phyloP scores from a whole-genome alignment of 192 early-diverging fungal species.

The Coemansia sp. region DNA sequence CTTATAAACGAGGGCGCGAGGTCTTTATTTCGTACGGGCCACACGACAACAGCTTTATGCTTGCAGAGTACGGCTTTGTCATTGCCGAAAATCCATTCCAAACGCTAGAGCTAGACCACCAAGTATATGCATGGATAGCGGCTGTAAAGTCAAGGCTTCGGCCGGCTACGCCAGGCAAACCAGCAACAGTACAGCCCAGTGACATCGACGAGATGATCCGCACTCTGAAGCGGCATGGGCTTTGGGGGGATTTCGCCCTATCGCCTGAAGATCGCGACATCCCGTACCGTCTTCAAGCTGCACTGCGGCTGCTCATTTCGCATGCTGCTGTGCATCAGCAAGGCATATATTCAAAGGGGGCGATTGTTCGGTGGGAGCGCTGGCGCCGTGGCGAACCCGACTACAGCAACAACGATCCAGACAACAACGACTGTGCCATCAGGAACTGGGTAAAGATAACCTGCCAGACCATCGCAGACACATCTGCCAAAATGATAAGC shows the following conservation, averaged over 20 bases:
- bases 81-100: slow-evolving; percentile 32
- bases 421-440: slow-evolving; percentile 1
- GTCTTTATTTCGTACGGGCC: slow-evolving; percentile 52
- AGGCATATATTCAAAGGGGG: slow-evolving; percentile 14
- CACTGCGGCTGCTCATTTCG: slow-evolving; percentile 33
- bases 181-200: slow-evolving; percentile 4
- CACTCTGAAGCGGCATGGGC: slow-evolving; percentile 25
- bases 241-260: slow-evolving; percentile 46
- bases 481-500: slow-evolving; percentile 3
- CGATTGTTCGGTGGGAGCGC: slow-evolving; percentile 27
- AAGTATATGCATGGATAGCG: slow-evolving; percentile 15
- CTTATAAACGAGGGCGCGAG: slow-evolving; percentile 64
- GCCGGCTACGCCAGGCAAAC: not conserved
- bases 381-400: slow-evolving; percentile 25
- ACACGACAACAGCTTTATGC: slow-evolving; percentile 49
- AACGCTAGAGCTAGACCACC: slow-evolving; percentile 31
- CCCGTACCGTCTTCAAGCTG: slow-evolving; percentile 35
- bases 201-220: slow-evolving; percentile 19
- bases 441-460: slow-evolving; percentile 13
- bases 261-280: slow-evolving; percentile 21
- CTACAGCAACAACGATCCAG: not conserved
- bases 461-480: slow-evolving; percentile 11
- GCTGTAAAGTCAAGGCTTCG: slow-evolving; percentile 7
- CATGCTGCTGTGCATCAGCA: slow-evolving; percentile 14
- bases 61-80: slow-evolving; percentile 52